Base-by-base conservation (phyloP, 768 basidiomycete genomes). In the Harrya chromipes region DNA sequence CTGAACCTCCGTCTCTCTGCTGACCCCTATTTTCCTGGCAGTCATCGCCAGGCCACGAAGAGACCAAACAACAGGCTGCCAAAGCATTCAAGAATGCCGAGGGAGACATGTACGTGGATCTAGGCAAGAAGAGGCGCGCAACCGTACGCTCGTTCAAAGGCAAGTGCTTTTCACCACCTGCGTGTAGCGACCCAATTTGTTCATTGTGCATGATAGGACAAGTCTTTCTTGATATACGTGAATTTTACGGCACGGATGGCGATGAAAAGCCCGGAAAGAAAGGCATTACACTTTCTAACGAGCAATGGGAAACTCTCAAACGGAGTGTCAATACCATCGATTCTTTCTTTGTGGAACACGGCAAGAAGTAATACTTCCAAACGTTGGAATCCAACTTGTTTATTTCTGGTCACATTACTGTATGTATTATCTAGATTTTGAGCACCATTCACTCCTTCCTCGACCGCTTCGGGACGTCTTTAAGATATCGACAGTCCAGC, bases 191-290 rank as follows among this genome's bases (percentile, higher is more conserved):
- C 13, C 3, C 69, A 31, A 55, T 34, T 75, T 72, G 67, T 73
- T 36, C 43, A 63, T 20, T 17, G n/a, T 19, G 20, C 24, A 38
- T 29, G 17, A 42, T 39, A 75, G 85, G 83, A 8, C 72, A 67
- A 1, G 60, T 76, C 4, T 70, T 81, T 37, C 63, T 90, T 21
- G 86, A 90, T 59, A 87, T 91, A 46, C 80, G 89, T 35, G 87
- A 91, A 63, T 91, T 77, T 57, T 92, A 86, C 46, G 73, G 66
- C 45, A 63, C 68, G 19, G 70, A 77, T 1, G 81, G 83, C 6
- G 81, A 83, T 4, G 75, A 79, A 55, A 88, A 85, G 53, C 89
- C 90, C 0, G 87, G 87, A 0, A 91, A 89, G 67, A 92, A 90
- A 58, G 90, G 88, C 9, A 86, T 91, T 44, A 77, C 84, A 0